Conservation (phyloP, 2,329 filamentous ascomycete species). For the Malbranchea zuffiana region DNA sequence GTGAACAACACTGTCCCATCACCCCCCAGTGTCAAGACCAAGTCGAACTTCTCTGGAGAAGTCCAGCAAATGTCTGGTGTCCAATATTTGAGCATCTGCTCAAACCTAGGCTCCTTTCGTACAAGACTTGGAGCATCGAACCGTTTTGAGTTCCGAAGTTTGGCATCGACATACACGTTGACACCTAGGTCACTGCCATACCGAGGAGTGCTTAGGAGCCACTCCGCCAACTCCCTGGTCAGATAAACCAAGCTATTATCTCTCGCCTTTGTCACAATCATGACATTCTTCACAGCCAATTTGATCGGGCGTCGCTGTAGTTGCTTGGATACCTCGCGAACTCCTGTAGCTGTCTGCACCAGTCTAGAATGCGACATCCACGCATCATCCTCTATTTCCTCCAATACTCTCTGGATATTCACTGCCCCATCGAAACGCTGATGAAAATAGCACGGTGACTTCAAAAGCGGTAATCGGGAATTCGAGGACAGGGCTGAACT, state of each 20-base stretch:
- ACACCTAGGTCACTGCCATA: conserved; percentile 86
- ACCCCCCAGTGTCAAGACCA: conserved; percentile 84
- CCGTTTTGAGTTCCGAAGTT: conserved; percentile 75
- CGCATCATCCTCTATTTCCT: conserved; percentile 81
- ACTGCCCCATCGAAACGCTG: conserved; percentile 93
- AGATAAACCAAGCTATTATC: conserved; percentile 87
- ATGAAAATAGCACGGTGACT: conserved; percentile 96
- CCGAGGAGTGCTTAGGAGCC: conserved; percentile 77
- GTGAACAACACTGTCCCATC: conserved; percentile 96
- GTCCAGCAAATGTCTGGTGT: conserved; percentile 92
- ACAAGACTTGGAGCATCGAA: conserved; percentile 68
- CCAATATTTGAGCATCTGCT: conserved; percentile 87
- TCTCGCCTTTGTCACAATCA: conserved; percentile 97
- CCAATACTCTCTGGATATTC: conserved; percentile 85
- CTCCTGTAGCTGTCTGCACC: conserved; percentile 88
- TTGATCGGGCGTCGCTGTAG: conserved; percentile 85
- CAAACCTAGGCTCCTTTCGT: conserved; percentile 62
- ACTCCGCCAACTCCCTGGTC: conserved; percentile 76
- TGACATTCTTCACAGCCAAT: conserved; percentile 81
- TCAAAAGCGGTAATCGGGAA: conserved; percentile 54
- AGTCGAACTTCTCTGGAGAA: conserved; percentile 85
- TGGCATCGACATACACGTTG: conserved; percentile 96
- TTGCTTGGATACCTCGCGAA: conserved; percentile 91
- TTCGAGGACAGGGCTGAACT: conserved; percentile 22
- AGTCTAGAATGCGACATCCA: conserved; percentile 87